Evolutionary conservation across 176 grass and related monocot species (phyloP).

Genomic region (Bothriochloa decipiens): DNA sequence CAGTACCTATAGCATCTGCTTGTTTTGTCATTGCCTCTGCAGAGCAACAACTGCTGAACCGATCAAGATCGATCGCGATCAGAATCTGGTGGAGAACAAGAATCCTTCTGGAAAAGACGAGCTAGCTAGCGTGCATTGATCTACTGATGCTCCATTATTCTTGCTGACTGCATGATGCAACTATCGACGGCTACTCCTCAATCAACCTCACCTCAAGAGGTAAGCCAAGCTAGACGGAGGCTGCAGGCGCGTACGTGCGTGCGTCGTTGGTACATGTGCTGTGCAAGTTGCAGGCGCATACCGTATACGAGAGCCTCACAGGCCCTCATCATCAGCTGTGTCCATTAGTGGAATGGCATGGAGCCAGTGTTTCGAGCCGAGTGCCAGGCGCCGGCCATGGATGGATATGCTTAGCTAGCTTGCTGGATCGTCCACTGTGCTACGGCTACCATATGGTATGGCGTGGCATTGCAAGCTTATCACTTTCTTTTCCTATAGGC

Average conservation of each 20-base stretch:
- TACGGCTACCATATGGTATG: background rate
- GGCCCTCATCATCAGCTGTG: slow-evolving; percentile 5
- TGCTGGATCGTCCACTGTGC: slow-evolving; percentile 6
- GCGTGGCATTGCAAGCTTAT: slow-evolving; percentile 22
- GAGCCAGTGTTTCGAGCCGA: slow-evolving; percentile 47
- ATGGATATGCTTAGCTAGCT: background rate
- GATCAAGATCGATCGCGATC: slow-evolving; percentile 10
- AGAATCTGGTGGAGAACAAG: slow-evolving; percentile 16
- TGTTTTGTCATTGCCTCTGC: slow-evolving; percentile 29
- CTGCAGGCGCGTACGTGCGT: slow-evolving; percentile 22
- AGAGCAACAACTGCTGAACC: slow-evolving; percentile 3
- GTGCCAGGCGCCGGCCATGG: slow-evolving; percentile 40
- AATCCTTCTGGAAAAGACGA: slow-evolving; percentile 42
- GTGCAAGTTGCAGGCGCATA: slow-evolving; percentile 41
- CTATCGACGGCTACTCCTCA: background rate
- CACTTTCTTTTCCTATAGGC: slow-evolving; percentile 15
- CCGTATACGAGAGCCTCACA: background rate
- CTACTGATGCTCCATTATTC: background rate
- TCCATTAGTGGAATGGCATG: slow-evolving; percentile 29
- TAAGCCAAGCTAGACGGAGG: background rate
- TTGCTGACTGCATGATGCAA: slow-evolving; percentile 3
- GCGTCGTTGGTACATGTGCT: slow-evolving; percentile 28
- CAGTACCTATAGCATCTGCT: background rate
- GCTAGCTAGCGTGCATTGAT: background rate
- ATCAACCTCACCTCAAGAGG: background rate